A percentile compares a stretch with the other conserved stretches of the same genome.
Conservation (phyloP, 257 asterid species). For the Cynanchum wilfordii region DNA sequence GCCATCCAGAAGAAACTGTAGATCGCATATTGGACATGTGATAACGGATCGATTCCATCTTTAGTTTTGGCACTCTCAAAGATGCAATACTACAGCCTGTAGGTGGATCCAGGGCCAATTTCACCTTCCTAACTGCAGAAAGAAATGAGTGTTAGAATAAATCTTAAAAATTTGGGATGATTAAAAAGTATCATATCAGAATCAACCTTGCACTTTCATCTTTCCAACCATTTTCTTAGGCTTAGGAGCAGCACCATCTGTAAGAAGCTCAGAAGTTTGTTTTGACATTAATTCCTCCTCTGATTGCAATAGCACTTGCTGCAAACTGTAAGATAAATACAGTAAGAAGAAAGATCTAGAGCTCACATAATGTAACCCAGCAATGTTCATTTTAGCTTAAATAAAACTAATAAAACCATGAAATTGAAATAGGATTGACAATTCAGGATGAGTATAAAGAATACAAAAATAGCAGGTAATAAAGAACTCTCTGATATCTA, state of each 20-base stretch:
- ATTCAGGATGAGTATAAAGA: background rate
- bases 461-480: background rate
- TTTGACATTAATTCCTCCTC: conserved; percentile 48
- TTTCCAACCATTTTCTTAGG: conserved; percentile 53
- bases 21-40: conserved; percentile 31
- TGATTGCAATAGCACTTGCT: conserved; percentile 42
- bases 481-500: background rate
- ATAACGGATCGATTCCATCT: conserved; percentile 27
- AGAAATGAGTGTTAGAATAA: conserved; percentile 2
- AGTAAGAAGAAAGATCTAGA: conserved; percentile 3
- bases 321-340: conserved; percentile 33
- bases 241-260: conserved; percentile 38
- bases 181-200: background rate
- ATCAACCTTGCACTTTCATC: conserved; percentile 51
- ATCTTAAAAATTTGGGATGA: conserved; percentile 1
- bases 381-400: background rate
- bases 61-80: conserved; percentile 39
- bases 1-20: conserved; percentile 38
- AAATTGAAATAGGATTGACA: background rate
- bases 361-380: background rate
- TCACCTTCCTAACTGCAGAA: conserved; percentile 46
- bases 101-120: conserved; percentile 43
- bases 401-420: background rate
- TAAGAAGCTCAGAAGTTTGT: conserved; percentile 38
- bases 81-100: conserved; percentile 37